phyloP scores from a whole-genome alignment of 352 stramenopile species.

The Phytophthora tubulina region DNA sequence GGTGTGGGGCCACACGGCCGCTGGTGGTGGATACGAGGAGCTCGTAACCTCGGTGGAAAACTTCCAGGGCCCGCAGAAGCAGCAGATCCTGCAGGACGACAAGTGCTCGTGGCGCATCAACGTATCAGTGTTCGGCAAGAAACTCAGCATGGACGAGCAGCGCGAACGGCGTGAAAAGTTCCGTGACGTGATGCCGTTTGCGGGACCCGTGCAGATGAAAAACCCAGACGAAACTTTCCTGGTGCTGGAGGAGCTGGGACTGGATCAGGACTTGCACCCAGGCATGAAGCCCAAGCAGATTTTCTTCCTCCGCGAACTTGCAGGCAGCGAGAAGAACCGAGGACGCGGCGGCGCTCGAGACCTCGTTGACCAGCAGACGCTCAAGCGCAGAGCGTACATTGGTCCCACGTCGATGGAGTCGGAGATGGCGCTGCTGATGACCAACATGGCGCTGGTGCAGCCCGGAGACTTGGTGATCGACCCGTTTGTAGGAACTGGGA shows the following conservation, averaged over 20 bases:
- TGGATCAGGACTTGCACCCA: constrained; percentile 55
- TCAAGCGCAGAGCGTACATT: constrained; percentile 96
- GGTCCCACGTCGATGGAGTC: constrained; percentile 98
- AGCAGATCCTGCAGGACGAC: constrained; percentile 54
- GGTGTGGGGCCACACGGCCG: constrained; percentile 63
- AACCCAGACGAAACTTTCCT: constrained; percentile 75
- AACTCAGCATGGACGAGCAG: constrained; percentile 81
- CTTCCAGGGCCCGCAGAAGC: constrained; percentile 52
- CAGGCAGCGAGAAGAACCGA: constrained; percentile 78
- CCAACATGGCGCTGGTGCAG: constrained; percentile 83
- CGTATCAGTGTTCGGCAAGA: constrained; percentile 82
- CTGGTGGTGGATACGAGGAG: constrained; percentile 50
- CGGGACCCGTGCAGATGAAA: constrained; percentile 77
- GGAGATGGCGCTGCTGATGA: constrained; percentile 98
- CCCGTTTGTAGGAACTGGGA: constrained; percentile 98
- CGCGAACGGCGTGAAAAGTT: constrained; percentile 59
- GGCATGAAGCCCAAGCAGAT: constrained; percentile 62
- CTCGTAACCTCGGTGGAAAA: constrained; percentile 57
- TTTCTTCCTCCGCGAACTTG: constrained; percentile 77
- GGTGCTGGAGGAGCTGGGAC: constrained; percentile 78
- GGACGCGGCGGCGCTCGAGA: constrained; percentile 74
- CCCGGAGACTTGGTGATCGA: constrained; percentile 92
- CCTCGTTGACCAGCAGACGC: constrained; percentile 91
- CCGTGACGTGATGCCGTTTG: constrained; percentile 66
- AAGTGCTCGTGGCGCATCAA: constrained; percentile 79